These are phyloP conservation scores for Rhodotorula mucilaginosa DNA, from an alignment of 1,284 basidiomycete species.

Conservation along the genomic window DNA sequence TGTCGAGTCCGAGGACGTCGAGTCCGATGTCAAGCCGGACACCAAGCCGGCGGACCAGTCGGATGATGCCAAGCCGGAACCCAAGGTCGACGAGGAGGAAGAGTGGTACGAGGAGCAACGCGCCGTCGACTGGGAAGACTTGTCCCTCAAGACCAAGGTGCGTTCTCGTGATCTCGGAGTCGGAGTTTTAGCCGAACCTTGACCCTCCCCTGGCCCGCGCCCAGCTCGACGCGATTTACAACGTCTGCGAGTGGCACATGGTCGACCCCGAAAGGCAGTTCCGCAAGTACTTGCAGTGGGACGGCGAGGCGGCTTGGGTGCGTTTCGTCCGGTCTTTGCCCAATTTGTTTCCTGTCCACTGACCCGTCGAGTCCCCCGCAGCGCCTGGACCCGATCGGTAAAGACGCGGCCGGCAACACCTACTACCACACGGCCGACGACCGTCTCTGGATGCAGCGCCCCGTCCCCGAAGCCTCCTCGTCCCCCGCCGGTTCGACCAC, in stretches of 20 bases:
- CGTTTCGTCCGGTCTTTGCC: slow-evolving; percentile 44
- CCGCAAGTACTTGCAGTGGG: slow-evolving; percentile 50
- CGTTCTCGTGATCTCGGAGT: slow-evolving; percentile 3
- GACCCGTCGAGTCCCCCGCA: slow-evolving; percentile 45
- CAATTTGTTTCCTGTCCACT: not conserved
- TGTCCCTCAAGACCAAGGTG: slow-evolving; percentile 54
- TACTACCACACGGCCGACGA: slow-evolving; percentile 89
- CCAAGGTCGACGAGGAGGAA: slow-evolving; percentile 11
- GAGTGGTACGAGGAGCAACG: slow-evolving; percentile 37
- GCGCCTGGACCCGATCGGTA: slow-evolving; percentile 83
- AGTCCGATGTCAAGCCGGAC: too few species aligned
- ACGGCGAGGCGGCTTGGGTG: slow-evolving; percentile 38
- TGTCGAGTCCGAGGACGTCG: too few species aligned
- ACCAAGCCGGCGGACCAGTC: not conserved
- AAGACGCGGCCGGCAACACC: slow-evolving; percentile 73
- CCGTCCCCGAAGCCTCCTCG: slow-evolving; percentile 46
- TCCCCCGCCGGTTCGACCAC: not conserved
- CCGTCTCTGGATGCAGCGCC: slow-evolving; percentile 76
- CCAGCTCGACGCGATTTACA: slow-evolving; percentile 49
- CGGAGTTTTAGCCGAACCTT: too few species aligned
- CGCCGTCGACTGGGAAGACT: slow-evolving; percentile 51
- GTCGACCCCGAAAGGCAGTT: slow-evolving; percentile 54
- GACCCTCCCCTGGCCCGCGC: too few species aligned
- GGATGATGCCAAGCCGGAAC: not conserved
- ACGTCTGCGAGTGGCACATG: slow-evolving; percentile 59